A percentile compares a stretch with the other conserved stretches of the same genome.
These are phyloP conservation scores for Metschnikowia drakensbergensis DNA, from an alignment of 805 yeast genomes.

Conservation along the genomic window DNA sequence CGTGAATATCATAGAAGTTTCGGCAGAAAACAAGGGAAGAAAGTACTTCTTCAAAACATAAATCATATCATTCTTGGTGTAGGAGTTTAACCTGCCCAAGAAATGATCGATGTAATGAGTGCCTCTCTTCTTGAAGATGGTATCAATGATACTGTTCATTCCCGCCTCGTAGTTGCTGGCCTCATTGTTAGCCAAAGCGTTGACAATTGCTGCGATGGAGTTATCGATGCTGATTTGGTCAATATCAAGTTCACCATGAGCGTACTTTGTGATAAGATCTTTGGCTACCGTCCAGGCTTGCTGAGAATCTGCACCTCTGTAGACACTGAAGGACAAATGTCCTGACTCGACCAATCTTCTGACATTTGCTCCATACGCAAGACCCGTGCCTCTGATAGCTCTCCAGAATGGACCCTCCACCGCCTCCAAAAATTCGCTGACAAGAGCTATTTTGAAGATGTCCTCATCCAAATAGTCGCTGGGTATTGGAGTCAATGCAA, in stretches of 20 bases:
- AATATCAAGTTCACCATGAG: constrained; percentile 49
- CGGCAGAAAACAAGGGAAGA: constrained; percentile 57
- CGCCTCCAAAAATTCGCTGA: constrained; percentile 71
- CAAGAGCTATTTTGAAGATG: constrained; percentile 64
- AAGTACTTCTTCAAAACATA: constrained; percentile 55
- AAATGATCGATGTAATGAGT: constrained; percentile 55
- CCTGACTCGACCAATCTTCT: constrained; percentile 61
- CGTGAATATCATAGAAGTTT: constrained; percentile 57
- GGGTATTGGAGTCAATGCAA: constrained; percentile 58
- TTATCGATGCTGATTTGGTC: constrained; percentile 63
- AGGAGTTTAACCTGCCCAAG: constrained; percentile 48
- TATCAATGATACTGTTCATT: constrained; percentile 59
- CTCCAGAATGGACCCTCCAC: constrained; percentile 98
- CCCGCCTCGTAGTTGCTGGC: constrained; percentile 67
- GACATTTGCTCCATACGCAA: constrained; percentile 82
- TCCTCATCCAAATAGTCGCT: constrained; percentile 47
- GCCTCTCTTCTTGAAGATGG: constrained; percentile 66
- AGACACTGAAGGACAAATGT: constrained; percentile 59
- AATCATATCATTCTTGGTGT: constrained; percentile 52
- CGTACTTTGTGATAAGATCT: constrained; percentile 58
- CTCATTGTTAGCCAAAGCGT: constrained; percentile 63
- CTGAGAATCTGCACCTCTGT: constrained; percentile 79
- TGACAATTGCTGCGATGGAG: constrained; percentile 72
- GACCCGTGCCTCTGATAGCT: constrained; percentile 90
- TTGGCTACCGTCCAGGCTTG: constrained; percentile 63